Evolutionary conservation across 2,329 filamentous ascomycete species (phyloP).

Genomic region (Cryphonectria naterciae): DNA sequence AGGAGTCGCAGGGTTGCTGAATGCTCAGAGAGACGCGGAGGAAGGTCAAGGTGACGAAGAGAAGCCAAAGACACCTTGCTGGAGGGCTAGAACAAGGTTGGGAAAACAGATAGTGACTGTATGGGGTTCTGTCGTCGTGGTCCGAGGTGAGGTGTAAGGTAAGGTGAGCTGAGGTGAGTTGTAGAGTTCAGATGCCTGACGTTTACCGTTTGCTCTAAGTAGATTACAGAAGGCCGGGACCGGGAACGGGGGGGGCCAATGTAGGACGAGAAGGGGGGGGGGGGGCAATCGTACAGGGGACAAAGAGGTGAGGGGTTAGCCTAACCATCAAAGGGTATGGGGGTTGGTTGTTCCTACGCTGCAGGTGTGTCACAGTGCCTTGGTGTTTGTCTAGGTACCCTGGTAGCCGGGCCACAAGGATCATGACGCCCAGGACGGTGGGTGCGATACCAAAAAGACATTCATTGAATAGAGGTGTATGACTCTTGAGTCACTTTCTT

Average conservation of each 20-base stretch:
- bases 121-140: not conserved
- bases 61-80: not conserved
- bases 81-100: not conserved
- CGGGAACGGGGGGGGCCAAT: not conserved
- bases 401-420: not conserved
- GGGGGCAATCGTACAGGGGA: not conserved
- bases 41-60: not conserved
- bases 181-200: conserved; percentile 2
- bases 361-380: not conserved
- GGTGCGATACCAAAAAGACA: not conserved
- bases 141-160: not conserved
- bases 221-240: not conserved
- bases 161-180: not conserved
- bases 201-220: not conserved
- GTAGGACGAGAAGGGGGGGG: not conserved
- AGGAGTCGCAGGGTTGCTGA: not conserved
- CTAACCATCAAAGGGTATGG: not conserved
- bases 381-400: not conserved
- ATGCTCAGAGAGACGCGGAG: not conserved
- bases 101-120: not conserved
- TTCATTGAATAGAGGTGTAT: no score
- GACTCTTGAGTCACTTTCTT: no score
- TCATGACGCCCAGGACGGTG: not conserved
- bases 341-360: no score
- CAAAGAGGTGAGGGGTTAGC: not conserved